Evolutionary conservation across 805 yeast genomes (phyloP), one percentile per base, ranked within the genome.

Genomic region (Yamadazyma tumulicola): DNA sequence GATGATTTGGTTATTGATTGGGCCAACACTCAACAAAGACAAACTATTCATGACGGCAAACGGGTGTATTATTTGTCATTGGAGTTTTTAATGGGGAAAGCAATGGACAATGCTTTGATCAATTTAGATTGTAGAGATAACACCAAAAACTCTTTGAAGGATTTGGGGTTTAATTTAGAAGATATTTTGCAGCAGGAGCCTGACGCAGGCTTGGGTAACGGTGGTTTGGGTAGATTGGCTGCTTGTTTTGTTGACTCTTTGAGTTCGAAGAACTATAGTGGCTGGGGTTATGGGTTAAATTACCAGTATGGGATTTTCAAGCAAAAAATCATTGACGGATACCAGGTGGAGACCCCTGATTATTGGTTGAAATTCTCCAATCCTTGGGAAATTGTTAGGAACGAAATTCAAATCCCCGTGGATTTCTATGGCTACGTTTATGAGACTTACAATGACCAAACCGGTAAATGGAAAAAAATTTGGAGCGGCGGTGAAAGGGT

Each of bases 271-370:
- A 80, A 85, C 59, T 85, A 85, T 58, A 87, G 94, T 12, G 95
- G 95, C 33, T 88, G 97, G 97, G 97, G 97, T 44, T 88, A 88
- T 58, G 96, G 97, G 41, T 67, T 88, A 48, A 81, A 95, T 56
- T 88, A 88, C 65, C 87, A 87, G 61, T 88, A 89, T 55, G 97
- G 97, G 58, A 88, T 88, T 49, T 88, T 88, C 63, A 77, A 87
- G 47, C 97, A 88, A 64, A 79, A 79, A 57, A 86, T 88, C 52
- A 74, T 86, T 48, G 85, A 89, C 54, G 97, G 96, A 8, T 85
- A 85, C 63, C 97, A 88, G 64, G 94, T 89, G 24, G 97, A 88
- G 62, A 73, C 86, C 21, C 97, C 97, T 9, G 97, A 88, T 57
- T 85, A 88, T 59, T 88, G 97, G 97, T 72, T 88, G 47, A 82